Evolutionary conservation across 441 rosid genomes (phyloP).

Genomic region (Gossypium armourianum): DNA sequence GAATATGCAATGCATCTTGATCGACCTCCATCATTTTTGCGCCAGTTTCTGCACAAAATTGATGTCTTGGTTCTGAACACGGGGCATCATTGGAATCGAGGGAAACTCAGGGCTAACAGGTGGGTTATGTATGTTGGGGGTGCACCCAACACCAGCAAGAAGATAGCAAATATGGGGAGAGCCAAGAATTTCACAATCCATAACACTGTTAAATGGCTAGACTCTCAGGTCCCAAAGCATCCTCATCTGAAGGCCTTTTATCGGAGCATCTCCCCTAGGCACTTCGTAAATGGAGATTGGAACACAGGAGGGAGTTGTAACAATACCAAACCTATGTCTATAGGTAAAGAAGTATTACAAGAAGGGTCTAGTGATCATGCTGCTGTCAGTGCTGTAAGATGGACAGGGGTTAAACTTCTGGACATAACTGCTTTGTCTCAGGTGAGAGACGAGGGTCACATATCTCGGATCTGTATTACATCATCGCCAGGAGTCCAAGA

Average conservation of each 20-base stretch:
- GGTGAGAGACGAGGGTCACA: slow-evolving; percentile 81
- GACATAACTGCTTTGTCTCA: slow-evolving; percentile 63
- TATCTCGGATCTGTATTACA: slow-evolving; percentile 55
- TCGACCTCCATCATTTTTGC: slow-evolving; percentile 70
- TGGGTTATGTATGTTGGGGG: slow-evolving; percentile 81
- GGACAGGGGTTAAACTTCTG: slow-evolving; percentile 59
- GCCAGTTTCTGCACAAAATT: slow-evolving; percentile 38
- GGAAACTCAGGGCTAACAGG: slow-evolving; percentile 55
- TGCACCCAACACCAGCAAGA: slow-evolving; percentile 42
- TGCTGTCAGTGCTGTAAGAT: slow-evolving; percentile 53
- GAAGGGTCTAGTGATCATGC: slow-evolving; percentile 55
- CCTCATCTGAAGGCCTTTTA: slow-evolving; percentile 58
- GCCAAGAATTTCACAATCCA: slow-evolving; percentile 76
- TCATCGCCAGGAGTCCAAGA: slow-evolving; percentile 52
- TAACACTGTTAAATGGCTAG: slow-evolving; percentile 65
- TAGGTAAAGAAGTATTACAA: slow-evolving; percentile 66
- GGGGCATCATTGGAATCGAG: slow-evolving; percentile 88
- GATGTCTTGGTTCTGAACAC: slow-evolving; percentile 76
- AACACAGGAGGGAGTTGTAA: slow-evolving; percentile 86
- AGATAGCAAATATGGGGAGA: slow-evolving; percentile 47
- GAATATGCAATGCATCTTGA: slow-evolving; percentile 87
- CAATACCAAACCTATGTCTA: slow-evolving; percentile 63
- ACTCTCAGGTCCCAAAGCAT: slow-evolving; percentile 52
- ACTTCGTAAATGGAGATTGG: slow-evolving; percentile 83
- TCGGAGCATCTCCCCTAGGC: slow-evolving; percentile 76